phyloP scores from a whole-genome alignment of 169 alveolate species.

The Babesia caballi region DNA sequence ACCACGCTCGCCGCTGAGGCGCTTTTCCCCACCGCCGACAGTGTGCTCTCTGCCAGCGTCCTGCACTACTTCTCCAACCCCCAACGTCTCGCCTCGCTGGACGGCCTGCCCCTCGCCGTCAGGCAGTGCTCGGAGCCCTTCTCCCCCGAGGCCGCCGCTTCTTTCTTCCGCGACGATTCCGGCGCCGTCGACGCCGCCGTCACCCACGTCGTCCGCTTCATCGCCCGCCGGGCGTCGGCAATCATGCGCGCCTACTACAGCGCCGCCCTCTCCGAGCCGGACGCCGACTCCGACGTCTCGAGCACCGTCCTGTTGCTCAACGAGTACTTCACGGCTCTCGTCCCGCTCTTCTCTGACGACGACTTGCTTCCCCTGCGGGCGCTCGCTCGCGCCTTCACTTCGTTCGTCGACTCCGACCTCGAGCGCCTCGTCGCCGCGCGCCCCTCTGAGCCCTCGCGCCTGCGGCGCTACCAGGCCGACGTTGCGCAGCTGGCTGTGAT shows the following conservation, averaged over 20 bases:
- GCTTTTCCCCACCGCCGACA: not conserved
- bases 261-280: not conserved
- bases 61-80: not conserved
- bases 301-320: slow-evolving; percentile 12
- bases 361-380: not conserved
- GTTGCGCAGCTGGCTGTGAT: slow-evolving; percentile 44
- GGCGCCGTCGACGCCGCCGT: not conserved
- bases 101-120: not conserved
- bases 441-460: not conserved
- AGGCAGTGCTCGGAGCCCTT: not conserved
- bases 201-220: not conserved
- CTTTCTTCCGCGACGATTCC: not conserved
- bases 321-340: slow-evolving; percentile 53
- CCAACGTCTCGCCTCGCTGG: not conserved
- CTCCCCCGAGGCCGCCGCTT: not conserved
- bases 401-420: slow-evolving; percentile 43
- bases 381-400: slow-evolving; percentile 27
- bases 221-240: slow-evolving; percentile 15
- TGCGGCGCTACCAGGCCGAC: slow-evolving; percentile 17
- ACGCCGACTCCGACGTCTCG: slow-evolving; percentile 2
- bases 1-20: not conserved
- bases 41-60: not conserved
- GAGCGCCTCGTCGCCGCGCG: slow-evolving; percentile 17
- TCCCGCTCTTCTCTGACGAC: slow-evolving; percentile 37
- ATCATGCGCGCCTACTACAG: not conserved